Evolutionary conservation across 805 yeast species (phyloP).

Genomic region (Ogataea siamensis): DNA sequence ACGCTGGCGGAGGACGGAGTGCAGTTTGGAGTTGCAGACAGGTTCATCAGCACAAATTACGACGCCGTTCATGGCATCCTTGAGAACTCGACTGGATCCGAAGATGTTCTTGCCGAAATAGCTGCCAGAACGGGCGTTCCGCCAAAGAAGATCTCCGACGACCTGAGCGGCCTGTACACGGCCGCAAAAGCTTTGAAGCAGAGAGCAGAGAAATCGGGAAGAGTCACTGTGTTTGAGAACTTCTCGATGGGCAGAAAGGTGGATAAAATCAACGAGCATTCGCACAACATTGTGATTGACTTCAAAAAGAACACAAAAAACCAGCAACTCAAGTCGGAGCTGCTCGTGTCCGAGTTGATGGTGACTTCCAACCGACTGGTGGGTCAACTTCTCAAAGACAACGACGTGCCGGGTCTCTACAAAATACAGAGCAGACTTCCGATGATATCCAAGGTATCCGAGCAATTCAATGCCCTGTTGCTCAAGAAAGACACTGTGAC

Average conservation of each 20-base stretch:
- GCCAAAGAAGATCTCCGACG: not conserved
- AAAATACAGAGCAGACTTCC: constrained; percentile 32
- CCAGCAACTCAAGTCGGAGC: constrained; percentile 46
- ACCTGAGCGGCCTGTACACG: constrained; percentile 33
- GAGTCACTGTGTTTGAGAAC: constrained; percentile 27
- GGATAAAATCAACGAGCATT: constrained; percentile 15
- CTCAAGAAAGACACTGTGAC: constrained; percentile 26
- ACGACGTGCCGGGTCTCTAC: constrained; percentile 54
- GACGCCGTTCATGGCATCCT: constrained; percentile 56
- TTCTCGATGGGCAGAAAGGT: constrained; percentile 25
- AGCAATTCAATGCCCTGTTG: constrained; percentile 10
- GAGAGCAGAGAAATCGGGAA: constrained; percentile 38
- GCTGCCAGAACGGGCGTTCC: not conserved
- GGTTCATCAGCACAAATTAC: constrained; percentile 60
- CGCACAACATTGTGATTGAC: constrained; percentile 1
- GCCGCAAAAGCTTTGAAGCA: constrained; percentile 32
- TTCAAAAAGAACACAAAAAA: constrained; percentile 6
- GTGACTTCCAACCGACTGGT: constrained; percentile 67
- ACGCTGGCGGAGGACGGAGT: constrained; percentile 31
- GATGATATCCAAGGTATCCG: constrained; percentile 20
- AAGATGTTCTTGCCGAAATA: constrained; percentile 5
- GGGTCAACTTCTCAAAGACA: constrained; percentile 43
- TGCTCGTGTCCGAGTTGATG: constrained; percentile 83
- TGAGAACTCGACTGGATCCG: constrained; percentile 18
- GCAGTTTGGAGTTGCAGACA: constrained; percentile 40